These are phyloP conservation scores for Neonectria coccinea DNA, from an alignment of 2,329 filamentous ascomycete species.

Conservation along the genomic window DNA sequence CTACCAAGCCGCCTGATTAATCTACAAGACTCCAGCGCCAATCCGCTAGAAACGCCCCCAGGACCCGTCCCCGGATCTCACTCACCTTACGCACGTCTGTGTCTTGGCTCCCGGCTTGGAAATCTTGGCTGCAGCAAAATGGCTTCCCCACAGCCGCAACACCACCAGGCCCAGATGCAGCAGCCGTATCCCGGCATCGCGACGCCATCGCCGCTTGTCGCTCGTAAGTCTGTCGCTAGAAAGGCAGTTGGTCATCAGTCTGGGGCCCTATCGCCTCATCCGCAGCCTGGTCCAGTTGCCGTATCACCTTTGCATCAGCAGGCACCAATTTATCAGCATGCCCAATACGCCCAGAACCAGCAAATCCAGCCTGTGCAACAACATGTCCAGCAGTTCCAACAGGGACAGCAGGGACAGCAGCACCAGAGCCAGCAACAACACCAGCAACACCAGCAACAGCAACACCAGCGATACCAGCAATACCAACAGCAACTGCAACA, in stretches of 20 bases:
- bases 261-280: neutral
- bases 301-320: constrained; percentile 7
- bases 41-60: neutral
- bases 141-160: constrained; percentile 11
- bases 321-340: neutral
- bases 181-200: constrained; percentile 14
- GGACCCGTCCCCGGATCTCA: neutral
- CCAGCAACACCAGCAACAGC: constrained; percentile 7
- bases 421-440: neutral
- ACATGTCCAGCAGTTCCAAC: neutral
- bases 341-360: neutral
- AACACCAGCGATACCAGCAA: constrained; percentile 13
- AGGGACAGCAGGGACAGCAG: neutral
- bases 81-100: neutral
- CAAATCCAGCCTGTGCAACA: neutral
- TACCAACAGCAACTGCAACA: neutral
- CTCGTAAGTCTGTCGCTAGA: constrained; percentile 7
- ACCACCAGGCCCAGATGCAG: constrained; percentile 15
- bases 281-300: neutral
- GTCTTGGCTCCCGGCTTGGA: neutral
- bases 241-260: constrained; percentile 7
- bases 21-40: neutral
- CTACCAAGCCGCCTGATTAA: neutral
- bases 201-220: constrained; percentile 14
- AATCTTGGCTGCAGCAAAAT: constrained; percentile 9